Evolutionary conservation across 1,284 basidiomycete genomes (phyloP).

Genomic region (Bondarzewia mesenterica): DNA sequence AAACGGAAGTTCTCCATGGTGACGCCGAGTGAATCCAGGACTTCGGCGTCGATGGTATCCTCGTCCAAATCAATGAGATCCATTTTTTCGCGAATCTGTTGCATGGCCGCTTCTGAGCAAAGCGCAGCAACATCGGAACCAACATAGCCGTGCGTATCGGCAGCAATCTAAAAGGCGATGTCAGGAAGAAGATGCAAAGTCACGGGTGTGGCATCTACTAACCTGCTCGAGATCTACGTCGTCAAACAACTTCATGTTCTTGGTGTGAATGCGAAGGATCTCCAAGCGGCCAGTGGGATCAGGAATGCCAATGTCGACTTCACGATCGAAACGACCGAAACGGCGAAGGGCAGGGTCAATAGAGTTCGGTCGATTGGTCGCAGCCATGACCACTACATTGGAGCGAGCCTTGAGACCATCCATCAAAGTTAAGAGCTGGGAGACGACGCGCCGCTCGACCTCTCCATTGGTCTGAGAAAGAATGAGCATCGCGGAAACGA

Average conservation of each 20-base stretch:
- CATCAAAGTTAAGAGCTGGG: conserved; percentile 97
- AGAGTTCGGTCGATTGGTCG: conserved; percentile 97
- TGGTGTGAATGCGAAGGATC: conserved; percentile 98
- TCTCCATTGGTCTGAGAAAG: conserved; percentile 85
- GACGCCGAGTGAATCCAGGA: conserved; percentile 91
- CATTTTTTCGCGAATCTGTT: conserved; percentile 99
- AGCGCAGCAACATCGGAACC: conserved; percentile 96
- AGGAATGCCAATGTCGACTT: conserved; percentile 98
- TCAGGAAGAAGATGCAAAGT: conserved; percentile 6
- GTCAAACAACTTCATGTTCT: conserved; percentile 99
- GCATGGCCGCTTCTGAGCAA: conserved; percentile 97
- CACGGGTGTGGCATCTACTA: conserved; percentile 10
- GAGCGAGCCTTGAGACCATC: conserved; percentile 98
- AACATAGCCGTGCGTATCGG: conserved; percentile 98
- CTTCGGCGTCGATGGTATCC: conserved; percentile 95
- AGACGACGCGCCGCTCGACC: conserved; percentile 98
- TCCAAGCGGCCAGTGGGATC: conserved; percentile 98
- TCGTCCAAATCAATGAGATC: conserved; percentile 89
- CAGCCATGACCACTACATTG: conserved; percentile 99
- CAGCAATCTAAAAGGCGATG: conserved; percentile 65
- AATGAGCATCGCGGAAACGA: conserved; percentile 7
- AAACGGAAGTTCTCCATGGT: conserved; percentile 99
- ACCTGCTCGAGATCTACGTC: conserved; percentile 97
- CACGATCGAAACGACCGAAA: conserved; percentile 98
- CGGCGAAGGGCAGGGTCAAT: conserved; percentile 97